These are phyloP conservation scores for Ogataea polymorpha DNA, from an alignment of 805 yeast genomes.

Conservation along the genomic window DNA sequence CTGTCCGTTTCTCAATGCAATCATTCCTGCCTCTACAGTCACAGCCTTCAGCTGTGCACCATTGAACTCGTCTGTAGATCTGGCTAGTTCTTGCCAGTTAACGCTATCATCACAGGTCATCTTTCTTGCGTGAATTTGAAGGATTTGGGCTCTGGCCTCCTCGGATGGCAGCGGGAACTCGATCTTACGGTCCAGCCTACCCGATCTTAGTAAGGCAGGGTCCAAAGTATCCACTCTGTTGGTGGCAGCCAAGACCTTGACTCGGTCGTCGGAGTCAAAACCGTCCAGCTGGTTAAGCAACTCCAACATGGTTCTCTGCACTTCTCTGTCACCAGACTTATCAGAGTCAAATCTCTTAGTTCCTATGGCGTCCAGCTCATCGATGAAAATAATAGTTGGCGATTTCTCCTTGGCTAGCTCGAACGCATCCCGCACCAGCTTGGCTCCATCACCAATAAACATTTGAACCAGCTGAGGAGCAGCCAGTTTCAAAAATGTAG, in stretches of 20 bases:
- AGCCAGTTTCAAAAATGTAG: conserved; percentile 92
- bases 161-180: conserved; percentile 98
- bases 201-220: conserved; percentile 97
- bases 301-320: conserved; percentile 99
- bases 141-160: conserved; percentile 94
- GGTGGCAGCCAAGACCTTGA: conserved; percentile 96
- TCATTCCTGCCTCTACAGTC: conserved; percentile 99
- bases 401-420: conserved; percentile 97
- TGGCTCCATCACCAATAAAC: conserved; percentile 99
- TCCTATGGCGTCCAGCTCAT: conserved; percentile 98
- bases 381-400: conserved; percentile 96
- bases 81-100: conserved; percentile 97
- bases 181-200: conserved; percentile 95
- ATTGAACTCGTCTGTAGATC: conserved; percentile 97
- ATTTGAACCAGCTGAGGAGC: conserved; percentile 98
- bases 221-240: conserved; percentile 97
- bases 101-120: conserved; percentile 89
- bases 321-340: conserved; percentile 97
- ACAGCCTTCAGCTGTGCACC: conserved; percentile 99
- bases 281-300: conserved; percentile 96
- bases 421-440: conserved; percentile 95
- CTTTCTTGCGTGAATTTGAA: conserved; percentile 96
- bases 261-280: conserved; percentile 94
- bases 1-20: conserved; percentile 94
- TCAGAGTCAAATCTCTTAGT: conserved; percentile 97